phyloP scores from a whole-genome alignment of 768 basidiomycete species.

The Tephrocybe sp. region DNA sequence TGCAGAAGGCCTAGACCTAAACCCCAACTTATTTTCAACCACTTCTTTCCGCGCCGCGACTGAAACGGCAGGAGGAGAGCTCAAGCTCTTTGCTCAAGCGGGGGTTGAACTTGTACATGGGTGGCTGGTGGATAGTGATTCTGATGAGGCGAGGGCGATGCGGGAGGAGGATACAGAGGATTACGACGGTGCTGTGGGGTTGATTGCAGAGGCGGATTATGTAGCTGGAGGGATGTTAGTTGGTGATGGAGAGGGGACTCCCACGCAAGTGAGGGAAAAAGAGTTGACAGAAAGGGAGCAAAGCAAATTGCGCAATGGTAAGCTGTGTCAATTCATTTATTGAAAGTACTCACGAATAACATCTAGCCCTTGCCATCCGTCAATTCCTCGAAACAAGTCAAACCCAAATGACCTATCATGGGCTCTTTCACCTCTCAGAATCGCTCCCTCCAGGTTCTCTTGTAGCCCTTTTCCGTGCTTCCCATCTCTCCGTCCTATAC shows the following conservation, averaged over 20 bases:
- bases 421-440: slow-evolving; percentile 76
- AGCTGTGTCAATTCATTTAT: slow-evolving; percentile 17
- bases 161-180: slow-evolving; percentile 42
- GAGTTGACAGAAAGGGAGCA: slow-evolving; percentile 52
- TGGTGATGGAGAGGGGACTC: slow-evolving; percentile 13
- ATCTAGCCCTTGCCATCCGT: slow-evolving; percentile 61
- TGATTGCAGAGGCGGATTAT: slow-evolving; percentile 80
- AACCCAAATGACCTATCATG: slow-evolving; percentile 87
- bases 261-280: slow-evolving; percentile 13
- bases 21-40: slow-evolving; percentile 74
- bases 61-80: slow-evolving; percentile 61
- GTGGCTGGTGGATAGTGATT: slow-evolving; percentile 78
- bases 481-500: slow-evolving; percentile 86
- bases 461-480: slow-evolving; percentile 91
- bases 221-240: slow-evolving; percentile 63
- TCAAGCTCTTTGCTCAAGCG: slow-evolving; percentile 82
- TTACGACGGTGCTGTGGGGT: slow-evolving; percentile 71
- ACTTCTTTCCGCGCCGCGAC: slow-evolving; percentile 64
- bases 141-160: slow-evolving; percentile 55
- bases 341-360: not conserved
- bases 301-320: slow-evolving; percentile 70
- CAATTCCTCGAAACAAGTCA: slow-evolving; percentile 66
- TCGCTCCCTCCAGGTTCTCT: slow-evolving; percentile 49
- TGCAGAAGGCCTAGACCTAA: slow-evolving; percentile 84
- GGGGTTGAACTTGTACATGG: slow-evolving; percentile 84